Base-by-base conservation (phyloP, 805 yeast species). In the Spathaspora boniae region DNA sequence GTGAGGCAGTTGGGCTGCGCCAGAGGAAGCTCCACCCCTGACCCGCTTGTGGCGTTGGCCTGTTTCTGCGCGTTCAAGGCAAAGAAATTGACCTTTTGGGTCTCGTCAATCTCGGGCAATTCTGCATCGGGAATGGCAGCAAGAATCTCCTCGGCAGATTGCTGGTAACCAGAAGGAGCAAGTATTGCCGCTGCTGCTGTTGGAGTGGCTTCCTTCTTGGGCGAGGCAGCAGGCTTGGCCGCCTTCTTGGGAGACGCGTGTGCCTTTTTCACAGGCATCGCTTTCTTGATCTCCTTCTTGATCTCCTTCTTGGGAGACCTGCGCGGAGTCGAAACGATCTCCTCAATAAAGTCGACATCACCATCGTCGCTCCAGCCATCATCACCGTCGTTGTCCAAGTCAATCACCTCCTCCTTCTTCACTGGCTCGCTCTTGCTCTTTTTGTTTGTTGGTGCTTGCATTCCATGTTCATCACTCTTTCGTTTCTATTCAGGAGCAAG, bases 1-100 rank as follows among this genome's bases (percentile, higher is more conserved):
- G 82, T 70, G 29, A 93, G 62, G 61, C 98, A 93, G 54, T 89
- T 81, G 3, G 88, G 86, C 8, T 80, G 74, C 2, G 96, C 96
- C 45, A 74, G 82, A 0, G 97, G 96, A 20, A 88, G 65, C 11
- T 76, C 79, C 9, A 59, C 61, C 12, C 50, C 38, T 5, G 60
- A 60, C 6, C 65, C 52, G 16, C 33, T 42, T 11, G 50, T 29
- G n/a, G 39, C 34, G 40, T 42, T 46, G 38, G 53, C 46, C 33
- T 46, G 44, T 43, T 34, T 40, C 43, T 48, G 36, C 64, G 61
- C 38, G 6, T 17, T 19, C 6, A 36, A 29, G 3, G 78, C 75
- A 45, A 76, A 76, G 51, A 74, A 71, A 46, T 78, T 84, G 45
- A 75, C 71, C 50, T 74, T 78, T 50, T 76, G 70, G 3, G 65